Evolutionary conservation across 352 stramenopile genomes (phyloP), one percentile per base, ranked within the genome.

Genomic region (Pythium utonaiense): DNA sequence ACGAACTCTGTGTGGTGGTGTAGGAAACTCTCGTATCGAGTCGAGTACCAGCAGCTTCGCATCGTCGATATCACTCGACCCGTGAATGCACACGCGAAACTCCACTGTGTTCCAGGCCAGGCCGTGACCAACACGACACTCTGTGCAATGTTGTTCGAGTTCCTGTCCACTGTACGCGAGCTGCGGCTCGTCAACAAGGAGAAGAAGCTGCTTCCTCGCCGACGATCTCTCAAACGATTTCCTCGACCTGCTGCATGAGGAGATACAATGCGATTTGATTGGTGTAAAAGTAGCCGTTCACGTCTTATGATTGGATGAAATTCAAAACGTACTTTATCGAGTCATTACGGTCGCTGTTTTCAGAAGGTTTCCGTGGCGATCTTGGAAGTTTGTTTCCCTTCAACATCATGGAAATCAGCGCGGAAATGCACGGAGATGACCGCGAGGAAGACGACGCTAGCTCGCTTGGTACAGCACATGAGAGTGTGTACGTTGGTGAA

Each of bases 151-250:
- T 34, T 71, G 7, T 71, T 59, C 64, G 77, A 76, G 44, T 95
- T 95, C 58, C 80, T 95, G 36, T 71, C 71, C 16, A 93, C 81
- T 1, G 86, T 95, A 21, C 83, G 82, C 38, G 86, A 95, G 68
- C 70, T 95, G 42, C 78, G 86, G 40, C 70, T 89, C 44, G 78
- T 95, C 3, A 78, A 80, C 56, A 78, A 81, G 33, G 67, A 88
- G 67, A 89, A 89, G 68, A 79, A 86, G 55, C 71, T 91, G 64
- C 71, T 86, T n/a, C 67, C 65, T n/a, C 50, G 40, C 12, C 48
- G 22, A 28, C 28, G 54, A 24, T 41, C 27, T 47, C 54, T 47
- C 42, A 17, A 19, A 28, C 9, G 40, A 19, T 4, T 47, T 8
- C 17, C 40, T 25, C 21, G 14, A 13, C 8, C 6, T 27, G 3